phyloP scores from a whole-genome alignment of 2,329 filamentous ascomycete genomes.

The Colletotrichum horii region DNA sequence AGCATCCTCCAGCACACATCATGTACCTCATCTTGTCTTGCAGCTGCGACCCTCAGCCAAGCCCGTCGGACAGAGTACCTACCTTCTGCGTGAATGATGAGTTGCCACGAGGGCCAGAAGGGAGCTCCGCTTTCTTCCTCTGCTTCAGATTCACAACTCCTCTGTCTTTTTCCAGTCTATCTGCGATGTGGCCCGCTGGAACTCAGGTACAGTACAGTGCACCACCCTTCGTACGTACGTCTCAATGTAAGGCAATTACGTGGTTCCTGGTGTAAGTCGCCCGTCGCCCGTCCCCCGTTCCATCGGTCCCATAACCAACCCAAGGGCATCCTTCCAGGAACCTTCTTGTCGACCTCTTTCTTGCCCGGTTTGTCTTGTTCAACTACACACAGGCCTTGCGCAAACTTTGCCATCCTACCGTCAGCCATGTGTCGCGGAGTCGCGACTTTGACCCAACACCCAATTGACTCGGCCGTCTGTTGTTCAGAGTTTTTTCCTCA shows the following conservation, averaged over 20 bases:
- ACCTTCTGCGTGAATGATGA: not conserved
- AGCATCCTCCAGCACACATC: not conserved
- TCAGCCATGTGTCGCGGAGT: not conserved
- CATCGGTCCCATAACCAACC: not conserved
- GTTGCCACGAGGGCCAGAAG: not conserved
- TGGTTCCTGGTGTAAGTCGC: not conserved
- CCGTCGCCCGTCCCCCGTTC: not conserved
- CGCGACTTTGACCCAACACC: not conserved
- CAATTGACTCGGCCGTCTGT: not conserved
- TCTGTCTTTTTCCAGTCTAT: not conserved
- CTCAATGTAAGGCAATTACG: not conserved
- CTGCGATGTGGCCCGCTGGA: not conserved
- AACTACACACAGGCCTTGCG: not conserved
- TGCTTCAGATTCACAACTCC: not conserved
- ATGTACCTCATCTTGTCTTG: slow-evolving; percentile 2
- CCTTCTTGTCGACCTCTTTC: not conserved
- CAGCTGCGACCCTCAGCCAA: not conserved
- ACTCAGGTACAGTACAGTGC: not conserved
- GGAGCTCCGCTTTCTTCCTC: slow-evolving; percentile 1
- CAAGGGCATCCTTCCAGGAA: not conserved
- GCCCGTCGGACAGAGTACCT: not conserved
- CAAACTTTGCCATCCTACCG: not conserved
- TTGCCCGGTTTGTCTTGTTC: not conserved
- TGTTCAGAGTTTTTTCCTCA: not conserved
- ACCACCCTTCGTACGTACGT: not conserved